phyloP scores from a whole-genome alignment of 1,139 yeast species.

The Sugiyamaella grinbergsii region DNA sequence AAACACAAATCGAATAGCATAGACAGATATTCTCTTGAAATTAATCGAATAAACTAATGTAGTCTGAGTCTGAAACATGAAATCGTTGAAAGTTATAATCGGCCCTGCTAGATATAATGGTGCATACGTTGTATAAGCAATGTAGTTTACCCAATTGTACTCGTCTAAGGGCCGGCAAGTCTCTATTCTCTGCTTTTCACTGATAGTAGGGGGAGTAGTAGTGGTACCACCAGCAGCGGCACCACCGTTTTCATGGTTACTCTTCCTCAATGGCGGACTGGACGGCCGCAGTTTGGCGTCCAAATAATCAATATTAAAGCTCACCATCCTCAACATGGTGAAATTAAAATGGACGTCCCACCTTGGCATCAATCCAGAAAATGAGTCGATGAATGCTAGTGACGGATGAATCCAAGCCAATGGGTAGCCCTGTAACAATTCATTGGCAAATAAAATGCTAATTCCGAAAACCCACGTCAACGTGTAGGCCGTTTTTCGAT shows the following conservation, averaged over 20 bases:
- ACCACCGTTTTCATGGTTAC: not conserved
- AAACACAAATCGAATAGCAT: constrained; percentile 66
- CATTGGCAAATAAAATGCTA: constrained; percentile 74
- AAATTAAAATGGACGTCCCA: constrained; percentile 98
- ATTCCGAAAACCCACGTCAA: constrained; percentile 78
- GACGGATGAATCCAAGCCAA: constrained; percentile 46
- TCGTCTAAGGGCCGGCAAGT: constrained; percentile 63
- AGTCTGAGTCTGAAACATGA: constrained; percentile 60
- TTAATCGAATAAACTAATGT: constrained; percentile 55
- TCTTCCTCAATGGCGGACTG: constrained; percentile 17
- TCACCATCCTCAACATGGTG: constrained; percentile 77
- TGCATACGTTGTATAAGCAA: constrained; percentile 78
- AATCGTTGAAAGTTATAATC: constrained; percentile 88
- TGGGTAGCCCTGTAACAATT: constrained; percentile 57
- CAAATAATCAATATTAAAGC: constrained; percentile 75
- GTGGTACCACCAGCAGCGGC: constrained; percentile 2
- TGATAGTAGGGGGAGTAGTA: constrained; percentile 30
- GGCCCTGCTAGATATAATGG: constrained; percentile 97
- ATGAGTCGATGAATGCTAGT: constrained; percentile 52
- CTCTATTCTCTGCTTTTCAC: constrained; percentile 68
- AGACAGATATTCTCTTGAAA: constrained; percentile 55
- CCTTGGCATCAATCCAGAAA: constrained; percentile 70
- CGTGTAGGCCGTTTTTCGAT: constrained; percentile 32
- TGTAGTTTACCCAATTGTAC: constrained; percentile 62
- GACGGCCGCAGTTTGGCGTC: constrained; percentile 27